These are phyloP conservation scores for Dittrichia graveolens DNA, from an alignment of 129 eudicot species.

Conservation along the genomic window DNA sequence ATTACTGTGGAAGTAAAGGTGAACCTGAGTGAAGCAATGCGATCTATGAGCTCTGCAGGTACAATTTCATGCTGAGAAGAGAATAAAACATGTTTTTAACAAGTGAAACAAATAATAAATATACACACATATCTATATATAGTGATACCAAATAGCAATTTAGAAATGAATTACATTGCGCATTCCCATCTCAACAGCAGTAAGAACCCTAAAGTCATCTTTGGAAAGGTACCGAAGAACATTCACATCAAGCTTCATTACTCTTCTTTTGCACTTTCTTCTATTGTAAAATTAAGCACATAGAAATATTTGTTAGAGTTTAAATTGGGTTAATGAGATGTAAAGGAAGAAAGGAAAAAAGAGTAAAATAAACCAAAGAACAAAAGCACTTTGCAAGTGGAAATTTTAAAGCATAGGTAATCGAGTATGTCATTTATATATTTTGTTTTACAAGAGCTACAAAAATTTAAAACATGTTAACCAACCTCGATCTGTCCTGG, in stretches of 20 bases:
- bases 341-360: too few relatives aligned
- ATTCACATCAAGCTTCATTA: conserved; percentile 88
- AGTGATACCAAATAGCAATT: background rate
- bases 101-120: background rate
- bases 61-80: conserved; percentile 90
- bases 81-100: background rate
- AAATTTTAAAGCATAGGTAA: too few relatives aligned
- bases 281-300: too few relatives aligned
- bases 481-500: too few relatives aligned
- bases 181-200: conserved; percentile 99
- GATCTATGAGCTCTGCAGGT: conserved; percentile 75
- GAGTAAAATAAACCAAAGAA: too few relatives aligned
- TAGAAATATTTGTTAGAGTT: too few relatives aligned
- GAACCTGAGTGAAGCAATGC: conserved; percentile 93
- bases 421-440: too few relatives aligned
- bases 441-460: too few relatives aligned
- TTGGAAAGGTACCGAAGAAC: conserved; percentile 85
- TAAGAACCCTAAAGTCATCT: conserved; percentile 91
- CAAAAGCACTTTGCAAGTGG: too few relatives aligned
- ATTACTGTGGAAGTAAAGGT: background rate
- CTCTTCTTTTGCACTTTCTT: conserved; percentile 17
- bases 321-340: too few relatives aligned
- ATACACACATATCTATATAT: background rate
- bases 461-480: too few relatives aligned
- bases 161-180: conserved; percentile 56